A percentile compares a stretch with the other conserved stretches of the same genome.
Conservation (phyloP, 2,329 filamentous ascomycete species). For the Macrophomina phaseolina region DNA sequence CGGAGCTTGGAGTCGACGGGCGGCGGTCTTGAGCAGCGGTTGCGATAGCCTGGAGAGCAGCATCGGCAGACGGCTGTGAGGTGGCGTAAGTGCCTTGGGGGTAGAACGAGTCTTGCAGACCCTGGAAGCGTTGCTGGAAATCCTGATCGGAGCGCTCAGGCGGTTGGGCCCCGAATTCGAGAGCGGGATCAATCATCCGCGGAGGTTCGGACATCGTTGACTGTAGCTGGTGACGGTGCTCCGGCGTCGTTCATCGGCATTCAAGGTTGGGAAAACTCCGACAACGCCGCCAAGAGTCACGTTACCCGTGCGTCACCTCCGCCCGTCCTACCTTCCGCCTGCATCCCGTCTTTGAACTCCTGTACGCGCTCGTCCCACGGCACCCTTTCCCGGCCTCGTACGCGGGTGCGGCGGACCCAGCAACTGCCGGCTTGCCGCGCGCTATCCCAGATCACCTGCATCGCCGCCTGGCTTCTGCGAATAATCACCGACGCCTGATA, state of each 20-base stretch:
- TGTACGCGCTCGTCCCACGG: background rate
- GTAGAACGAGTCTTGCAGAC: slow-evolving; percentile 24
- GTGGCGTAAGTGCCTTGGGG: background rate
- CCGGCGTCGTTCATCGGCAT: slow-evolving; percentile 9
- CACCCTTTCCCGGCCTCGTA: background rate
- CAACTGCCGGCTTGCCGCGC: background rate
- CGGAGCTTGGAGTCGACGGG: slow-evolving; percentile 24
- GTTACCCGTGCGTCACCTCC: background rate
- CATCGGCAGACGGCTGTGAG: slow-evolving; percentile 16
- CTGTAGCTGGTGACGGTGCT: slow-evolving; percentile 2
- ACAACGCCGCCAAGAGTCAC: too few species aligned
- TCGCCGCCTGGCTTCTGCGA: background rate
- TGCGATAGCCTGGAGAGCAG: slow-evolving; percentile 24
- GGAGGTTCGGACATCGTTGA: slow-evolving; percentile 6
- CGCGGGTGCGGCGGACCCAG: background rate
- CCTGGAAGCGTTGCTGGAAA: slow-evolving; percentile 20
- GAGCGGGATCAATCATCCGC: slow-evolving; percentile 15
- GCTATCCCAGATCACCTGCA: background rate
- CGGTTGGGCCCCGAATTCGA: slow-evolving; percentile 20
- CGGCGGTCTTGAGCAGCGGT: slow-evolving; percentile 24
- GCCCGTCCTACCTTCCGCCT: background rate
- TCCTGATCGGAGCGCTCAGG: slow-evolving; percentile 21
- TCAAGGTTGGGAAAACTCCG: background rate
- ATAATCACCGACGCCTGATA: background rate
- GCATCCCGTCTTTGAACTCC: background rate